Conservation (phyloP, 1,284 basidiomycete genomes). For the Exobasidium rhododendri region DNA sequence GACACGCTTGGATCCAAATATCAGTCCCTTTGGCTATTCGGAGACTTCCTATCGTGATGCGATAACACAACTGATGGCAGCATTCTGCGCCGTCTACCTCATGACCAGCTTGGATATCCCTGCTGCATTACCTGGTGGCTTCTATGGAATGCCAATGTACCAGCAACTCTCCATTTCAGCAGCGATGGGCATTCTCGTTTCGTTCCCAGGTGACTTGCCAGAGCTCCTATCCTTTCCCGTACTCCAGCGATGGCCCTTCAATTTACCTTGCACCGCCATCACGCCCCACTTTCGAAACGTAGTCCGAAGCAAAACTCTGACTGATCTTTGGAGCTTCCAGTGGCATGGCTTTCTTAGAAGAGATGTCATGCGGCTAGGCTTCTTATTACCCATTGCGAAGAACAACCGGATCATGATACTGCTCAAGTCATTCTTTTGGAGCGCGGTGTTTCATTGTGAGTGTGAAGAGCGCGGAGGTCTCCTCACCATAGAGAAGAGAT, state of each 20-base stretch:
- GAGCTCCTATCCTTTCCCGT: not conserved
- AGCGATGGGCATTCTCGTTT: not conserved
- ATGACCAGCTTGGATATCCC: not conserved
- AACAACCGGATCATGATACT: not conserved
- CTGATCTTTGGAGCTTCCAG: not conserved
- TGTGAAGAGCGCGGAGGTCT: not conserved
- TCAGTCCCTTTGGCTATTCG: constrained; percentile 1
- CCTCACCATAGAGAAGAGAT: not conserved
- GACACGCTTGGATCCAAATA: not conserved
- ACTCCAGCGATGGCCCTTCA: not conserved
- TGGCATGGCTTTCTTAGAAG: constrained; percentile 2
- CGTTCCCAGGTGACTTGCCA: not conserved
- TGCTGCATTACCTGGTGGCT: not conserved
- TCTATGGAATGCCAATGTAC: not conserved
- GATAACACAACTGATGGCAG: not conserved
- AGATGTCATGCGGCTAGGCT: not conserved
- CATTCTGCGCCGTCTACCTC: not conserved
- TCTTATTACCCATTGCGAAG: not conserved
- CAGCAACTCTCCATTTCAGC: not conserved
- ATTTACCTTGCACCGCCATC: constrained; percentile 1
- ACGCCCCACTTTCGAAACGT: not conserved
- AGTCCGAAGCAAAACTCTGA: not conserved
- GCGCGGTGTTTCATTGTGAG: constrained; percentile 8
- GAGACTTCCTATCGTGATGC: not conserved
- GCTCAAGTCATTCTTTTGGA: not conserved